These are phyloP conservation scores for Avena insularis DNA, from an alignment of 176 grass and related monocot genomes.

Conservation along the genomic window DNA sequence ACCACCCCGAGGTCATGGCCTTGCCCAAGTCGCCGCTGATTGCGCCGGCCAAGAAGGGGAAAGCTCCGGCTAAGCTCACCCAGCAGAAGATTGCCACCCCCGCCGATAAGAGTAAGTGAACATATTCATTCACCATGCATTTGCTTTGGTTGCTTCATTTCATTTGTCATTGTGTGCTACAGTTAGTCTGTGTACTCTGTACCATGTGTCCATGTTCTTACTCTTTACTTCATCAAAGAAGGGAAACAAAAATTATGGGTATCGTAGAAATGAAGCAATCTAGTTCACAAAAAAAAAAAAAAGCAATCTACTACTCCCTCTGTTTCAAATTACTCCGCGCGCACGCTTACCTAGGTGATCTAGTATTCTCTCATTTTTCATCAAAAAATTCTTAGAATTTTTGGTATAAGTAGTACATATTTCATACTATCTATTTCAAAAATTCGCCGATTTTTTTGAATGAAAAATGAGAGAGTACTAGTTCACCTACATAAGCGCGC, in stretches of 20 bases:
- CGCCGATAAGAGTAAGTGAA: conserved; percentile 75
- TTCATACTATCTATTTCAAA: too few species aligned
- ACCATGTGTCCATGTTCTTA: background rate
- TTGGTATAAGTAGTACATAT: too few species aligned
- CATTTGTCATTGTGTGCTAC: background rate
- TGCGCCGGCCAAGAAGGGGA: conserved; percentile 39
- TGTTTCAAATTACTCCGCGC: too few species aligned
- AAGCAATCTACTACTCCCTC: too few species aligned
- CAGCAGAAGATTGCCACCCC: conserved; percentile 56
- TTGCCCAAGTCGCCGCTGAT: conserved; percentile 40
- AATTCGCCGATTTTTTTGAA: too few species aligned
- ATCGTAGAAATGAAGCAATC: conserved; percentile 8
- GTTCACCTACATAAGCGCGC: too few species aligned
- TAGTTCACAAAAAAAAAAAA: too few species aligned
- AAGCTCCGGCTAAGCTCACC: conserved; percentile 30
- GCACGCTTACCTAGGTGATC: too few species aligned
- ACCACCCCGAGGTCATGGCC: conserved; percentile 37
- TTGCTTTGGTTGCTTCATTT: conserved; percentile 5
- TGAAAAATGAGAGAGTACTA: too few species aligned
- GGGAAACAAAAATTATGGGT: conserved; percentile 19
- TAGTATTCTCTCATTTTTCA: too few species aligned
- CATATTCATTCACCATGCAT: conserved; percentile 12
- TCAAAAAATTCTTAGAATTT: too few species aligned
- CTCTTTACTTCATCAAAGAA: conserved; percentile 29
- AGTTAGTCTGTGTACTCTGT: background rate